These are phyloP conservation scores for Aureobasidium sp. DNA, from an alignment of 2,329 filamentous ascomycete genomes.

Conservation along the genomic window DNA sequence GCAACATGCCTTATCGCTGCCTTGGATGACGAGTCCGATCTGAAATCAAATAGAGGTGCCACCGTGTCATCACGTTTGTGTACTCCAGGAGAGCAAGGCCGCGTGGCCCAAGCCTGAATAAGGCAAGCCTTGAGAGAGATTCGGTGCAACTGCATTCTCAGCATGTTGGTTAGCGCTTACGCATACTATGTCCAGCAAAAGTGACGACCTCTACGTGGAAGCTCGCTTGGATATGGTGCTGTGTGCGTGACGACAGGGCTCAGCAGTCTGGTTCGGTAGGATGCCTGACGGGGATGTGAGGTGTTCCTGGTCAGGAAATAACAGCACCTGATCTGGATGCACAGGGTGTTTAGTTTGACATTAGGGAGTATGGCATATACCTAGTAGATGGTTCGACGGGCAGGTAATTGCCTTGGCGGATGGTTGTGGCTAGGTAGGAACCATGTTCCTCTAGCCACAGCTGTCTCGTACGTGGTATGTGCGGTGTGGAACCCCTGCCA, in stretches of 20 bases:
- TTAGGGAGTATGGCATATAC: too few relatives aligned
- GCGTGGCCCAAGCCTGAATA: constrained; percentile 5
- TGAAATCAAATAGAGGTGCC: background rate
- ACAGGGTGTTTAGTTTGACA: too few relatives aligned
- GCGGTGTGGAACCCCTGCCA: background rate
- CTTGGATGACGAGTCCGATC: constrained; percentile 8
- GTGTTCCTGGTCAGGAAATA: too few relatives aligned
- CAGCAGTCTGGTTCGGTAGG: background rate
- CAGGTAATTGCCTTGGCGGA: background rate
- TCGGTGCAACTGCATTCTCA: background rate
- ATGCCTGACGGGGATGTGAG: background rate
- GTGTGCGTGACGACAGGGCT: background rate
- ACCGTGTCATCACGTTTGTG: constrained; percentile 11
- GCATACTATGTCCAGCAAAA: background rate
- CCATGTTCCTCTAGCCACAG: background rate
- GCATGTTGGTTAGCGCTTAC: constrained; percentile 1
- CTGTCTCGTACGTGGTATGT: background rate
- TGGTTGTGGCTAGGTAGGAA: background rate
- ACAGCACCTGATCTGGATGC: too few relatives aligned
- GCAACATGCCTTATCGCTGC: constrained; percentile 1
- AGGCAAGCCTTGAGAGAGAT: background rate
- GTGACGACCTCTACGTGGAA: too few relatives aligned
- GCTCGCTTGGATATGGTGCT: too few relatives aligned
- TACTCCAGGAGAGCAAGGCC: background rate
- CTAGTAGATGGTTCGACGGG: background rate